Percentiles rank a stretch among this genome's conserved stretches.
Conservation (phyloP, 805 yeast species). For the Candida silvicultrix region DNA sequence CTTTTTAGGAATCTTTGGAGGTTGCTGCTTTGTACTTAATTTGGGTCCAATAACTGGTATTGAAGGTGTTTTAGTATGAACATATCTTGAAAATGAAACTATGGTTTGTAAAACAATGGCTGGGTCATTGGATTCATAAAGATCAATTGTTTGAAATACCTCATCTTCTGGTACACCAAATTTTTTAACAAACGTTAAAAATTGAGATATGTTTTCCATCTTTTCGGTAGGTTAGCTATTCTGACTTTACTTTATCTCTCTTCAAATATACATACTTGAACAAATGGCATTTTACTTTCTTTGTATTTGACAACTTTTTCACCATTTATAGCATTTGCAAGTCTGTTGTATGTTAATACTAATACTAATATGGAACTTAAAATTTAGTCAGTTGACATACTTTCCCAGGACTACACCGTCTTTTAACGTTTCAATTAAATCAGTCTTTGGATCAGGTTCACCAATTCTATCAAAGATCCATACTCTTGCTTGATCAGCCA, state of each 20-base stretch:
- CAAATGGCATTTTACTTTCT: conserved; percentile 66
- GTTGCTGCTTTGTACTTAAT: conserved; percentile 39
- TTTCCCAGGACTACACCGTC: conserved; percentile 55
- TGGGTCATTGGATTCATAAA: conserved; percentile 69
- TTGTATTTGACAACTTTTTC: conserved; percentile 39
- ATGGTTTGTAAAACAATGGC: conserved; percentile 72
- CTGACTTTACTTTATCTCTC: too few relatives aligned
- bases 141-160: conserved; percentile 70
- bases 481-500: conserved; percentile 34
- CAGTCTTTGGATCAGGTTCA: conserved; percentile 29
- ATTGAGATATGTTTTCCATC: conserved; percentile 82
- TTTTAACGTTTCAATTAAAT: conserved; percentile 49
- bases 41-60: conserved; percentile 55
- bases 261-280: conserved; percentile 23
- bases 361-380: too few relatives aligned
- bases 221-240: conserved; percentile 19
- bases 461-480: conserved; percentile 48
- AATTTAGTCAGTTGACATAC: too few relatives aligned
- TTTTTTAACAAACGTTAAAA: conserved; percentile 51
- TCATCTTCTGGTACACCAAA: conserved; percentile 79
- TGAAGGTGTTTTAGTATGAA: conserved; percentile 46
- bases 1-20: conserved; percentile 47
- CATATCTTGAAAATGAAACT: conserved; percentile 66
- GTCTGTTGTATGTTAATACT: conserved; percentile 10
- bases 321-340: conserved; percentile 36